phyloP scores from a whole-genome alignment of 2,329 filamentous ascomycete genomes.

The Cordyceps javanica region DNA sequence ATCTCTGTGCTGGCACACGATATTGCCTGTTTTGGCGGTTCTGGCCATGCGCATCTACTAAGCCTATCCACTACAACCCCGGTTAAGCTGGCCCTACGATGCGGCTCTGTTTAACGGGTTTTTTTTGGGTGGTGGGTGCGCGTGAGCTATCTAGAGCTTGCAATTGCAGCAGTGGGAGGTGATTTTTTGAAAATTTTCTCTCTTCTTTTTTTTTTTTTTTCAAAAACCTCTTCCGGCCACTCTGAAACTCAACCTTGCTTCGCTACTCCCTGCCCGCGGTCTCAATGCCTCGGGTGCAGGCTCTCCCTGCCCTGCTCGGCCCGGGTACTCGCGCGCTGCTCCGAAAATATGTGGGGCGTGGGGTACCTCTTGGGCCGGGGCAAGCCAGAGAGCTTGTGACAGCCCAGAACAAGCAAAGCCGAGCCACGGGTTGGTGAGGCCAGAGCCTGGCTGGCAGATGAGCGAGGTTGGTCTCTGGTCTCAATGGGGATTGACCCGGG shows the following conservation, averaged over 20 bases:
- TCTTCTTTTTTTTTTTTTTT: background rate
- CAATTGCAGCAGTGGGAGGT: too few relatives aligned
- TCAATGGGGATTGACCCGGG: background rate
- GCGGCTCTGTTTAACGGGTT: conserved; percentile 5
- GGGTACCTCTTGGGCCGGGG: conserved; percentile 1
- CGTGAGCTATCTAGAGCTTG: background rate
- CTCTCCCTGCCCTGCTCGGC: conserved; percentile 1
- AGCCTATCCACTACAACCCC: conserved; percentile 8
- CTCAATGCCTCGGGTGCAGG: conserved; percentile 3
- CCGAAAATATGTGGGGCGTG: conserved; percentile 9
- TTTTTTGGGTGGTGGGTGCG: background rate
- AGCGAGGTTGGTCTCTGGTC: background rate
- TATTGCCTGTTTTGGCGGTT: conserved; percentile 9
- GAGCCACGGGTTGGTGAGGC: background rate
- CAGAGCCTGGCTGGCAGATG: background rate
- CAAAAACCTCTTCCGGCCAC: background rate
- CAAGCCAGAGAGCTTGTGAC: conserved; percentile 11
- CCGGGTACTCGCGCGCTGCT: conserved; percentile 4
- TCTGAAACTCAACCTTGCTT: background rate
- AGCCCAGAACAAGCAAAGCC: background rate
- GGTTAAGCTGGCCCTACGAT: conserved; percentile 8
- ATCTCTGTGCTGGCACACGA: background rate
- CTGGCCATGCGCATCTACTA: conserved; percentile 11
- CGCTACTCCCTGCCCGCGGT: background rate
- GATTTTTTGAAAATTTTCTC: background rate